Base-by-base conservation (phyloP, 306 rosid genomes). In the Ammopiptanthus mongolicus region DNA sequence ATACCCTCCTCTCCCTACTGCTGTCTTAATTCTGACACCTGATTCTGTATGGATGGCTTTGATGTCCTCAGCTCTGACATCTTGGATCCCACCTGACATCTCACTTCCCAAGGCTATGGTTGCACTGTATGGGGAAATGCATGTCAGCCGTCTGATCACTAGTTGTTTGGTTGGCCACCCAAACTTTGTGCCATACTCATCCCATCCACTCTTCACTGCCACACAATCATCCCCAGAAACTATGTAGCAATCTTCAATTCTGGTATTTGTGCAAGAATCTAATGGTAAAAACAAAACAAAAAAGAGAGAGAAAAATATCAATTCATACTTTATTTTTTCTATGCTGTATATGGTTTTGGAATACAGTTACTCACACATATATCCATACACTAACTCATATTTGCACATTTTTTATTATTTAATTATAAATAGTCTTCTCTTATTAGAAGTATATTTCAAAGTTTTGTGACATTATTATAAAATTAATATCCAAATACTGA, bases 191-290 rank as follows among this genome's bases (percentile, higher is more conserved):
- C 97, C 97, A 78, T 91, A 91, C 71, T 89, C 83, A 60, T 91
- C 97, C 97, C 96, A 91, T 6, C 97, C 97, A 53, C 97, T 89
- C 82, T 91, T 91, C 34, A 91, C 95, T 2, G 97, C 95, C 8
- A 91, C 82, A 74, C 95, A 91, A 34, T 91, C 97, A 60, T 91
- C 97, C 11, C 95, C 97, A 19, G 97, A 91, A 36, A 91, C 97
- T 69, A 91, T 89, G 83, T 89, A 89, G 78, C 95, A 91, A 64
- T 89, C 97, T 74, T 91, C 93, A 37, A 89, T 91, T 78, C 79
- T 75, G n/a, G 88, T 89, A 31, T 91, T 89, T 23, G 93, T 87
- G 84, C 95, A 91, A 17, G 97, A 91, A 65, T 91, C 97, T 89
- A 62, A 41, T 46, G 31, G 19, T n/a, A n/a, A 41, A 19, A 9